phyloP scores from a whole-genome alignment of 306 rosid genomes.

The Castanopsis chinensis region DNA sequence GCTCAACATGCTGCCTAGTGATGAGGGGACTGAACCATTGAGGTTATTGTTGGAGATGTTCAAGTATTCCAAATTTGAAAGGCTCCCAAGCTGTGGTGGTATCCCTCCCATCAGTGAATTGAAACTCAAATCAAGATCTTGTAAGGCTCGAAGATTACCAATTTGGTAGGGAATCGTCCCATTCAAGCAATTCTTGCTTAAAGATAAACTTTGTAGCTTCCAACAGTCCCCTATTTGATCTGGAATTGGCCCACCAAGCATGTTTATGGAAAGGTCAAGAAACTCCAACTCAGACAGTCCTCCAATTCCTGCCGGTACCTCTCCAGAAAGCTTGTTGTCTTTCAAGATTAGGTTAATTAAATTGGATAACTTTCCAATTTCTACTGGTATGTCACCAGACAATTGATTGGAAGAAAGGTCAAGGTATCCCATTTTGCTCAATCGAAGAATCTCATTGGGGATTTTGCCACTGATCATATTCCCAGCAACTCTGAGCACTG shows the following conservation, averaged over 20 bases:
- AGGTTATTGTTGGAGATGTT: constrained; percentile 31
- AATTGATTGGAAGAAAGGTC: constrained; percentile 32
- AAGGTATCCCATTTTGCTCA: constrained; percentile 16
- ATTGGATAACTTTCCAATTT: constrained; percentile 20
- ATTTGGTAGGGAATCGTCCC: constrained; percentile 26
- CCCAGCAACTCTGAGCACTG: constrained; percentile 6
- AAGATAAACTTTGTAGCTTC: constrained; percentile 15
- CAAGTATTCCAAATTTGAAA: constrained; percentile 13
- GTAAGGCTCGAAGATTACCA: constrained; percentile 19
- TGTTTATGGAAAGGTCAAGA: constrained; percentile 33
- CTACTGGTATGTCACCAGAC: constrained; percentile 24
- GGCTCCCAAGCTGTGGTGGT: constrained; percentile 20
- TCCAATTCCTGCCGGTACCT: constrained; percentile 21
- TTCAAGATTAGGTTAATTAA: constrained; percentile 3
- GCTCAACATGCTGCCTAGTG: constrained; percentile 16
- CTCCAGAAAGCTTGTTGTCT: constrained; percentile 22
- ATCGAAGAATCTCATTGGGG: neutral
- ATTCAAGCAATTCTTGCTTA: constrained; percentile 19
- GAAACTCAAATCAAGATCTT: constrained; percentile 27
- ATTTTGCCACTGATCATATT: constrained; percentile 20
- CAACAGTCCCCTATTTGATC: constrained; percentile 11
- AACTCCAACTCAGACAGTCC: constrained; percentile 3
- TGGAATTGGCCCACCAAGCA: constrained; percentile 28
- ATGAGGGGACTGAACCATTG: constrained; percentile 25
- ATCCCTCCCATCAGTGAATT: constrained; percentile 29